Base-by-base conservation (phyloP, 164 flowering plant species). In the Magnolia kwangsiensis region DNA sequence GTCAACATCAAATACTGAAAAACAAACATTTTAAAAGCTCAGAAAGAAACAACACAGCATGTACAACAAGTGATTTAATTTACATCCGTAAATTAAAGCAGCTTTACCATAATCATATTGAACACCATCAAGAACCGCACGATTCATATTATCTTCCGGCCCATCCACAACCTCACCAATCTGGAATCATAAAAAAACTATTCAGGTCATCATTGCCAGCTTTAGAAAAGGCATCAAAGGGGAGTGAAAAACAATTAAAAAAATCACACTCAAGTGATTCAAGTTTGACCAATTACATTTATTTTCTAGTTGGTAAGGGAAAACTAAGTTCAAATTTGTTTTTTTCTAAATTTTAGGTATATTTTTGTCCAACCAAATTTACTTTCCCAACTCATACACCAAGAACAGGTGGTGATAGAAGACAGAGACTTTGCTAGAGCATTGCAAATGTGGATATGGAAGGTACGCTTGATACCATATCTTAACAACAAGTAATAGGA, bases 131-230 rank as follows among this genome's bases (percentile, higher is more conserved):
- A 86, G 86, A 71, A 84, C 76, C 66, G 93, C 83, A 66, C 88
- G 89, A 11, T 78, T 84, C 83, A 83, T 71, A 83, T 84, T 79
- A 79, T 90, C 96, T 72, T 88, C 93, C 71, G 99, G 99, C 77
- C 98, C 98, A 90, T 96, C 99, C 82, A 94, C 92, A 78, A 96
- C 98, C 85, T 94, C 98, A 69, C 98, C 98, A 77, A 96, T 90
- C 99, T 96, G 75, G 8, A 8, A 73, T 31, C 13, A 20, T 20
- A 10, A 7, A 4, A 68, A 68, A 68, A 68, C 8, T 31, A 7
- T 27, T 31, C 49, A 68, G 68, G 24, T 6, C 68, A 65, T 20
- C 21, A 68, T 68, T 68, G 14, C 49, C 49, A 68, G 11, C 71
- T 14, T 4, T 14, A 68, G 58, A 50, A 70, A 27, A 50, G 72